A percentile compares a stretch with the other conserved stretches of the same genome.
Conservation (phyloP, 2,329 filamentous ascomycete species). For the Alternaria atra region DNA sequence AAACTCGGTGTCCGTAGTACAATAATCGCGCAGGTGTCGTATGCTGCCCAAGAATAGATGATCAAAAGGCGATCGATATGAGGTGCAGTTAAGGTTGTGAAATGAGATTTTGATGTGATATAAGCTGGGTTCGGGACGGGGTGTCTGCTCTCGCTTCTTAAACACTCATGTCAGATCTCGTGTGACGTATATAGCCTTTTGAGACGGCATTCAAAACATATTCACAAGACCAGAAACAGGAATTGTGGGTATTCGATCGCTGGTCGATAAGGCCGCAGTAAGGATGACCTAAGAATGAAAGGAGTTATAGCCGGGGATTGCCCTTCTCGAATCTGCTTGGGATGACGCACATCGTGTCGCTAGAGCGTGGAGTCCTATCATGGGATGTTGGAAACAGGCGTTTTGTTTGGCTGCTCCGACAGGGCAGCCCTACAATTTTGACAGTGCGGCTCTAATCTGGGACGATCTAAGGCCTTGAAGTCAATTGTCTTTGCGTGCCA, state of each 20-base stretch:
- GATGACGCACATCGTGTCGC: conserved; percentile 18
- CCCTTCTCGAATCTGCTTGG: conserved; percentile 1
- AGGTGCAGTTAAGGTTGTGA: not conserved
- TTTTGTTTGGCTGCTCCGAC: conserved; percentile 4
- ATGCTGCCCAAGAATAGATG: not conserved
- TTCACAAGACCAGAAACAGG: conserved; percentile 12
- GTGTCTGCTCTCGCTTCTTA: not conserved
- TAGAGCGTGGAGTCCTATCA: conserved; percentile 4
- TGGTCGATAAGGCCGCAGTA: not conserved
- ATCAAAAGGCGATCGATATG: not conserved
- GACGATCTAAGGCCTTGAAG: conserved; percentile 12
- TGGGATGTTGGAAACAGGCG: not conserved
- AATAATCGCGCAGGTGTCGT: not conserved
- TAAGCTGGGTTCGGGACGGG: not conserved
- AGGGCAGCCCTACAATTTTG: not conserved
- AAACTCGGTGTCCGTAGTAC: not conserved
- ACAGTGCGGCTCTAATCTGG: conserved; percentile 4
- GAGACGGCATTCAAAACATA: conserved; percentile 10
- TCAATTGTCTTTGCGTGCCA: conserved; percentile 19
- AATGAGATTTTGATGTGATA: not conserved
- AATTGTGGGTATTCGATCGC: conserved; percentile 13
- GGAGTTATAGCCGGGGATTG: conserved; percentile 16
- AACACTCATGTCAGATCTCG: not conserved
- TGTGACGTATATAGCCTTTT: not conserved
- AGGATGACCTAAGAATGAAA: conserved; percentile 12